Base-by-base conservation (phyloP, 1,139 yeast genomes). In the Suhomyces chickasaworum region DNA sequence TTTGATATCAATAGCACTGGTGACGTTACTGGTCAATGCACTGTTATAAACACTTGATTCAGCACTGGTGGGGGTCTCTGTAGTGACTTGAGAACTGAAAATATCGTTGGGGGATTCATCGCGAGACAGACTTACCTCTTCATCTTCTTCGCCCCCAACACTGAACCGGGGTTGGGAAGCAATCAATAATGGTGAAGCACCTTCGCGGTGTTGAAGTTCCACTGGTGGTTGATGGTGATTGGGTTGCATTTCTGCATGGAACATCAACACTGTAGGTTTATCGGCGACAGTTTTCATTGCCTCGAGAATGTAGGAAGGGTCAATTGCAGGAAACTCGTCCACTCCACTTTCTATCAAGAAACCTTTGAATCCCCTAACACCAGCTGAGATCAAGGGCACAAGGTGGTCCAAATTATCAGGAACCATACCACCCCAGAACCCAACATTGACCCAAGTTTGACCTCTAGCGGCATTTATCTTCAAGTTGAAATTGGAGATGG, bases 361-460 rank as follows among this genome's bases (percentile, higher is more conserved):
- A 30, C 96, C 93, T 63, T 90, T 90, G 70, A 90, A 90, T 0
- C 97, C 97, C 45, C 96, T 75, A 3, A 90, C 96, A 38, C 97
- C 97, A 59, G 88, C 84, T 47, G 81, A 67, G 49, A 89, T 83
- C 55, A 91, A 75, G 0, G 96, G 96, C 20, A 78, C 71, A 53
- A 90, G 73, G 54, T 88, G 83, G 10, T 77, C 69, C 48, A 84
- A 63, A 64, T 91, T 91, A 48, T 76, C 78, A 4, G 97, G 98
- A 32, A 91, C 79, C 53, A 90, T 70, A 0, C 97, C 98, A 45
- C 97, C 98, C 97, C 97, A 91, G 64, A 91, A 90, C 0, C 90
- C 97, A 10, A 88, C 90, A 60, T 91, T 97, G 31, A 88, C 95
- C 95, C 96, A 90, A 49, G 91, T 80, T 64, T 90, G 87, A 44